Evolutionary conservation across 192 early-diverging fungal genomes (phyloP).

Genomic region (Rhizoclosmatium sp.): DNA sequence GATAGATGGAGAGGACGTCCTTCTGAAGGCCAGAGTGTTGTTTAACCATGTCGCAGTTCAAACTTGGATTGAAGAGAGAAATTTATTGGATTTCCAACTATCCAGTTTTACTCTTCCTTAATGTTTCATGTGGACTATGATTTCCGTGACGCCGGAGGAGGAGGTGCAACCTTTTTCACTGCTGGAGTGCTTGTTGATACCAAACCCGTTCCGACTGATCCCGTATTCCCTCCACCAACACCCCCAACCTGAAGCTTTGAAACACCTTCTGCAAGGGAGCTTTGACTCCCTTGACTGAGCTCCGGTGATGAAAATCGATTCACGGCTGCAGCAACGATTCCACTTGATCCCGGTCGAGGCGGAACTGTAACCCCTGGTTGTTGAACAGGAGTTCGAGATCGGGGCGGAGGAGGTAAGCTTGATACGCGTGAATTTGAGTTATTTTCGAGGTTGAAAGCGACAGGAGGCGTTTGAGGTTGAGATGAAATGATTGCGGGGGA

Average conservation of each 20-base stretch:
- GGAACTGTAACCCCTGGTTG: not conserved
- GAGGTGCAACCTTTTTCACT: not conserved
- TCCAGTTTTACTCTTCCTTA: not conserved
- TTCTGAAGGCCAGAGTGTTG: slow-evolving; percentile 28
- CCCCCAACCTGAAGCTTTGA: too few relatives aligned
- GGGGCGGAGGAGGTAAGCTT: not conserved
- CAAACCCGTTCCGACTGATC: too few relatives aligned
- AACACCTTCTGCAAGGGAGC: too few relatives aligned
- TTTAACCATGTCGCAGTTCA: not conserved
- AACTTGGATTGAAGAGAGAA: not conserved
- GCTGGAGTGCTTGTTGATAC: too few relatives aligned
- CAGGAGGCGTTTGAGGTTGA: slow-evolving; percentile 1
- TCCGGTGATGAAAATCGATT: not conserved
- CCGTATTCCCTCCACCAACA: too few relatives aligned
- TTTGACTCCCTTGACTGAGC: not conserved
- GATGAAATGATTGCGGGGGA: not conserved
- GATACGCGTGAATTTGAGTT: not conserved
- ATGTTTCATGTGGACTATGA: not conserved
- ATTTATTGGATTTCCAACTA: not conserved
- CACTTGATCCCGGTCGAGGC: not conserved
- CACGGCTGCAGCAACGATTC: not conserved
- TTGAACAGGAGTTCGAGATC: not conserved
- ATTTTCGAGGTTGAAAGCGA: not conserved
- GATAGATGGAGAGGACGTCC: slow-evolving; percentile 19
- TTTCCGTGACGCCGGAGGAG: not conserved